Evolutionary conservation across 2,329 filamentous ascomycete genomes (phyloP).

Genomic region (Tolypocladium guangdongense): DNA sequence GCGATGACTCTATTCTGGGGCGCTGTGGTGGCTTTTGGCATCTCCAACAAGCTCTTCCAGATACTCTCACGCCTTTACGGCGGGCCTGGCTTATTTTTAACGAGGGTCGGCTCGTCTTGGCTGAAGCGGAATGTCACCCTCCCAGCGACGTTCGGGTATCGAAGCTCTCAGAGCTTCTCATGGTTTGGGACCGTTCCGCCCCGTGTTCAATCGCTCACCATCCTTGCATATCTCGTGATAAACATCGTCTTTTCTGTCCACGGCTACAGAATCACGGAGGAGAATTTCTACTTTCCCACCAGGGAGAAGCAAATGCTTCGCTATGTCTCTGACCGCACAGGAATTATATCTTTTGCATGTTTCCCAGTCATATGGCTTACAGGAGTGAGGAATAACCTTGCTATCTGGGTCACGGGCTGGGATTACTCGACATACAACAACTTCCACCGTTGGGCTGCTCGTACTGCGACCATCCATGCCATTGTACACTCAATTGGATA

Average conservation of each 20-base stretch:
- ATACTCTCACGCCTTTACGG: conserved; percentile 4
- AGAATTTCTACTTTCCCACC: conserved; percentile 24
- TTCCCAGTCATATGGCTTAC: conserved; percentile 57
- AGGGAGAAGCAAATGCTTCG: conserved; percentile 28
- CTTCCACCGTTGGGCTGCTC: conserved; percentile 57
- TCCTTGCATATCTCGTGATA: conserved; percentile 24
- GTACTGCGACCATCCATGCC: conserved; percentile 50
- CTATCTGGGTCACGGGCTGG: conserved; percentile 59
- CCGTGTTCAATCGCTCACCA: conserved; percentile 29
- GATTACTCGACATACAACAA: conserved; percentile 55
- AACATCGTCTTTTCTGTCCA: conserved; percentile 25
- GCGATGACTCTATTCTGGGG: conserved; percentile 31
- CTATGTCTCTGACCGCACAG: conserved; percentile 52
- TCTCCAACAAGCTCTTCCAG: conserved; percentile 17
- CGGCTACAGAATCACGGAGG: conserved; percentile 25
- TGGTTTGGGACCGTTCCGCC: conserved; percentile 33
- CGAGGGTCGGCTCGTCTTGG: conserved; percentile 11
- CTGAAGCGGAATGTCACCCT: conserved; percentile 21
- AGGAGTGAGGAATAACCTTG: conserved; percentile 53
- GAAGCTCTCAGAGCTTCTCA: conserved; percentile 30
- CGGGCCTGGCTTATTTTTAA: background rate
- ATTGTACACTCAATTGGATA: conserved; percentile 53
- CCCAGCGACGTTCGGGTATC: conserved; percentile 32
- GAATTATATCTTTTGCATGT: conserved; percentile 52
- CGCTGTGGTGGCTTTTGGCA: conserved; percentile 23